These are phyloP conservation scores for Sarocladium oryzae DNA, from an alignment of 2,329 filamentous ascomycete genomes.

Conservation along the genomic window DNA sequence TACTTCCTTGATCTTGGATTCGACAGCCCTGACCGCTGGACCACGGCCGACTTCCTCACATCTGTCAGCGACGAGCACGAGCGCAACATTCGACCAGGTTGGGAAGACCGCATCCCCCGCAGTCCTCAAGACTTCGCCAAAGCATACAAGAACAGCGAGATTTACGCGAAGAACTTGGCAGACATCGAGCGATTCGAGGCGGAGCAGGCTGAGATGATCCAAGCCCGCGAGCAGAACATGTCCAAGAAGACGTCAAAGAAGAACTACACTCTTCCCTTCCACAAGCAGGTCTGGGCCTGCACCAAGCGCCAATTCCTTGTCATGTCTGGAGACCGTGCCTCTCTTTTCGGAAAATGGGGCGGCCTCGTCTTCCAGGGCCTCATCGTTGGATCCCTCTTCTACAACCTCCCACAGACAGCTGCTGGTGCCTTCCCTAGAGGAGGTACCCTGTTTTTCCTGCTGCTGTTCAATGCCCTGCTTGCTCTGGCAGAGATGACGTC, in stretches of 20 bases:
- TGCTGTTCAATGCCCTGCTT: constrained; percentile 55
- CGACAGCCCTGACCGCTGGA: constrained; percentile 63
- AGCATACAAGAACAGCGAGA: constrained; percentile 57
- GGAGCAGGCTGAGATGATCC: constrained; percentile 45
- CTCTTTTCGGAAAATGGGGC: constrained; percentile 72
- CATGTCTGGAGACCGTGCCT: constrained; percentile 66
- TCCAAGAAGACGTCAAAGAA: constrained; percentile 62
- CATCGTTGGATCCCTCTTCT: constrained; percentile 76
- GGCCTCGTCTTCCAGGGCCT: constrained; percentile 69
- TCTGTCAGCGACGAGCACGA: constrained; percentile 71
- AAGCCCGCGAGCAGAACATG: constrained; percentile 48
- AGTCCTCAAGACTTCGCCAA: constrained; percentile 60
- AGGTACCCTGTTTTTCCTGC: constrained; percentile 42
- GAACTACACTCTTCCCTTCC: constrained; percentile 70
- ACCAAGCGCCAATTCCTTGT: constrained; percentile 75
- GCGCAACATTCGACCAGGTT: constrained; percentile 59
- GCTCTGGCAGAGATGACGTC: constrained; percentile 69
- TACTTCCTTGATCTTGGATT: constrained; percentile 72
- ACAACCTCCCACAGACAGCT: constrained; percentile 55
- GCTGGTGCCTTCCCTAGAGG: constrained; percentile 55
- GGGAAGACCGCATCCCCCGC: constrained; percentile 60
- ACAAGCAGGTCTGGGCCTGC: constrained; percentile 63
- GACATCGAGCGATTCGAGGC: constrained; percentile 60
- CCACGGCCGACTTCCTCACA: constrained; percentile 69
- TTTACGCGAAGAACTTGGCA: constrained; percentile 52